Percentiles rank a stretch among this genome's conserved stretches.
Evolutionary conservation across 129 eudicot species (phyloP).

Genomic region (Lonicera japonica): DNA sequence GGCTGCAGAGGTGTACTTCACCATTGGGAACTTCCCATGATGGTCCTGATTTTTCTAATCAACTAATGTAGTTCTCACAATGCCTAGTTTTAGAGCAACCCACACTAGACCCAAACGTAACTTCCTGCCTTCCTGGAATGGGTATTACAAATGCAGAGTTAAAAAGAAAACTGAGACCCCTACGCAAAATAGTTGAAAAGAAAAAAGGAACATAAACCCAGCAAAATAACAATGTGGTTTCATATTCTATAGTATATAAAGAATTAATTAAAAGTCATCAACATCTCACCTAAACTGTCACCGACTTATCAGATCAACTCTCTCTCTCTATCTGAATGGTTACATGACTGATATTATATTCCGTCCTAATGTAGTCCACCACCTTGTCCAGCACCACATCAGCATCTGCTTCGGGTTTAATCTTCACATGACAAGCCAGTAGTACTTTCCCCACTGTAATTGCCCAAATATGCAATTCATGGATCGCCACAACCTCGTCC

Average conservation of each 20-base stretch:
- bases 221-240: not conserved
- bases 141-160: too few relatives aligned
- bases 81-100: too few relatives aligned
- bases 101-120: too few relatives aligned
- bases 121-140: too few relatives aligned
- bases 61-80: too few relatives aligned
- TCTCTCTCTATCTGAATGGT: constrained; percentile 63
- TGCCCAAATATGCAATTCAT: constrained; percentile 67
- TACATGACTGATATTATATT: constrained; percentile 65
- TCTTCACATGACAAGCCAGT: constrained; percentile 53
- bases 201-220: not conserved
- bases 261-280: not conserved
- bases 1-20: too few relatives aligned
- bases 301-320: not conserved
- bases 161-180: too few relatives aligned
- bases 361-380: constrained; percentile 45
- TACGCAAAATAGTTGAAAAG: not conserved
- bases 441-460: constrained; percentile 54
- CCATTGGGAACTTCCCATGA: too few relatives aligned
- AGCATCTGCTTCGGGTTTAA: constrained; percentile 59
- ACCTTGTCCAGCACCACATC: constrained; percentile 57
- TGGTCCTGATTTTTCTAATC: too few relatives aligned
- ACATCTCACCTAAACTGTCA: not conserved
- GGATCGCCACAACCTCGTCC: constrained; percentile 55
- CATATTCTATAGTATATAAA: not conserved